Base-by-base conservation (phyloP, 176 grass and related monocot species). In the Puya raimondii region DNA sequence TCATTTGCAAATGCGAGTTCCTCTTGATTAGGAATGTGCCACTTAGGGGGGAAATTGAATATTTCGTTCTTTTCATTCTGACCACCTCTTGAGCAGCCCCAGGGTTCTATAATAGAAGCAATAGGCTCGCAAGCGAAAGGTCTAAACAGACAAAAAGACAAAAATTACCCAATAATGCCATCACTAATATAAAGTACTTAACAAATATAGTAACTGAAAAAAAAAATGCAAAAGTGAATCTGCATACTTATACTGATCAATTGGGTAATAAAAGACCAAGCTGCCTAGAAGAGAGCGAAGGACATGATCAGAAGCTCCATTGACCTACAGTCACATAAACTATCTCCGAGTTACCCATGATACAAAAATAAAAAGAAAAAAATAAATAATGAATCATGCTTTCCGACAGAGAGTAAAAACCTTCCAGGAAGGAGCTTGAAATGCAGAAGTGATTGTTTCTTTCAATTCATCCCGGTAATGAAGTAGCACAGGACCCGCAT, bases 401-500 rank as follows among this genome's bases (percentile, higher is more conserved):
- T 71, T 76, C 20, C 53, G 23, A 74, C 20, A 42, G 33, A 42
- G 33, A 57, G 29, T 74, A 23, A 69, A 59, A 78, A 97, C 93
- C 88, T 97, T 97, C 86, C 86, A 97, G 22, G 93, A 97, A 67
- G 93, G 93, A 65, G 89, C 79, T 84, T 92, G 84, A 74, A 97
- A 97, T 72, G 93, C 81, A 80, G 84, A 87, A 14, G 68, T 50
- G 64, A 92, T 90, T 82, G 81, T 76, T 78, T 83, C 70, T 77
- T 85, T 90, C 59, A 92, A 69, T 79, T 97, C 84, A 70, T 90
- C 84, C 73, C 53, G 80, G 61, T 83, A 90, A 33, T 68, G 88
- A 71, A 92, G 84, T 67, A 92, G 76, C 52, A 74, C 82, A 8
- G 89, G 82, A 52, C 93, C 93, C 33, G 76, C 83, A 97, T 97